Percentiles rank a stretch among this genome's conserved stretches.
Evolutionary conservation across 1,139 yeast genomes (phyloP).

Genomic region (Sugiyamaella novakii): DNA sequence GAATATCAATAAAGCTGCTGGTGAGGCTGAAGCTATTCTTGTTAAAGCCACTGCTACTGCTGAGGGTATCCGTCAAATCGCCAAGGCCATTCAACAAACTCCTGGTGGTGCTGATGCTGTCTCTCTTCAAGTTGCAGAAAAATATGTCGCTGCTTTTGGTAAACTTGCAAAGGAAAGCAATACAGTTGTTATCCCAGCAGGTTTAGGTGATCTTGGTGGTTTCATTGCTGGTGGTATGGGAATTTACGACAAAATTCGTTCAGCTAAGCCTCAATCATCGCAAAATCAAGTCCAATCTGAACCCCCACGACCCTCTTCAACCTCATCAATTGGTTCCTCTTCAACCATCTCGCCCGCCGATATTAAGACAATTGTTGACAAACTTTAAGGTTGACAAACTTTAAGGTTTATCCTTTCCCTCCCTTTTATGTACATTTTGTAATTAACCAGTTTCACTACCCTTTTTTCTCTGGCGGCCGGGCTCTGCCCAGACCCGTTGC

Average conservation of each 20-base stretch:
- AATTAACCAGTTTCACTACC: background rate
- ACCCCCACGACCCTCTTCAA: background rate
- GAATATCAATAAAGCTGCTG: slow-evolving; percentile 64
- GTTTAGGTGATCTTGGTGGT: slow-evolving; percentile 71
- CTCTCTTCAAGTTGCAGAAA: slow-evolving; percentile 77
- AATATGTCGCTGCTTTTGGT: slow-evolving; percentile 79
- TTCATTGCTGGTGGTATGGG: slow-evolving; percentile 79
- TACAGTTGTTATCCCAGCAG: slow-evolving; percentile 76
- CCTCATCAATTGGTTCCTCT: background rate
- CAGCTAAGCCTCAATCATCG: background rate
- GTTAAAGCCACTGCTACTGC: slow-evolving; percentile 78
- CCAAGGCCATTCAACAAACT: slow-evolving; percentile 65
- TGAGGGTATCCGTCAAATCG: slow-evolving; percentile 63
- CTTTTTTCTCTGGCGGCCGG: background rate
- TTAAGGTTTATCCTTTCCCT: background rate
- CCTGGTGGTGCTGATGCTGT: slow-evolving; percentile 79
- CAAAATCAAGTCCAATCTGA: background rate
- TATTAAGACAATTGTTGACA: slow-evolving; percentile 13
- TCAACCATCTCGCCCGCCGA: slow-evolving; percentile 8
- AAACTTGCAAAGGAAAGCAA: slow-evolving; percentile 81
- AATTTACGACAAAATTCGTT: slow-evolving; percentile 59
- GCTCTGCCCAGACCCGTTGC: background rate
- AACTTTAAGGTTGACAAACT: slow-evolving; percentile 7
- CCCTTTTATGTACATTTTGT: slow-evolving; percentile 14
- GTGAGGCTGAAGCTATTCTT: slow-evolving; percentile 69